Evolutionary conservation across 495 filamentous ascomycete species (phyloP).

Genomic region (Baudoinia panamericana): DNA sequence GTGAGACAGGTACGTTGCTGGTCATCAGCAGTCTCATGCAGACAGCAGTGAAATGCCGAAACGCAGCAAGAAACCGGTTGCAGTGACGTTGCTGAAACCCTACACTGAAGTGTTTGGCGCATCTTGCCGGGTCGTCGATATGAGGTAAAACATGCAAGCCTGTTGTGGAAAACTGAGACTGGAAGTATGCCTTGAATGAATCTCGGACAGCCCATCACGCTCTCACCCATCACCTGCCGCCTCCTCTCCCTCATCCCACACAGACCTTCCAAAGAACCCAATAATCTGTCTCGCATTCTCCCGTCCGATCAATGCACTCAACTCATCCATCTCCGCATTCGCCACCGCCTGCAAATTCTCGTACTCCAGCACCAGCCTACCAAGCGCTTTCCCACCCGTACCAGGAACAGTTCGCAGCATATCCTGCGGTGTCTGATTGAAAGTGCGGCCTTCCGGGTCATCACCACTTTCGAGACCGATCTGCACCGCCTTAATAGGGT

Average conservation of each 20-base stretch:
- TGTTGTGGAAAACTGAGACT: neutral
- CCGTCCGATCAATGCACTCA: slow-evolving; percentile 60
- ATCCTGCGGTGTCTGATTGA: slow-evolving; percentile 62
- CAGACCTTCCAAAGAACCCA: slow-evolving; percentile 73
- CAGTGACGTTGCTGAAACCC: too few species aligned
- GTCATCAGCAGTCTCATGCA: too few species aligned
- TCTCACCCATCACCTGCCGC: slow-evolving; percentile 17
- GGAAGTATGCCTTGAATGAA: too few species aligned
- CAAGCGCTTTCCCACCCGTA: slow-evolving; percentile 63
- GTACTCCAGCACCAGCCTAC: slow-evolving; percentile 54
- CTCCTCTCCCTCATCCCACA: slow-evolving; percentile 48
- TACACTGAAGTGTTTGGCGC: too few species aligned
- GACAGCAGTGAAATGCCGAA: too few species aligned
- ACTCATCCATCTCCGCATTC: slow-evolving; percentile 66
- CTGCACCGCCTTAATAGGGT: slow-evolving; percentile 74
- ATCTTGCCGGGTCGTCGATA: too few species aligned
- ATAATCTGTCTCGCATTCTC: slow-evolving; percentile 68
- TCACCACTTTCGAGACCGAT: slow-evolving; percentile 58
- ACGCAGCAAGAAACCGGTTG: too few species aligned
- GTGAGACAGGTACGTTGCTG: too few species aligned
- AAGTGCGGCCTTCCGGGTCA: slow-evolving; percentile 45
- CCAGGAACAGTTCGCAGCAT: slow-evolving; percentile 81
- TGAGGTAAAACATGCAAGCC: too few species aligned
- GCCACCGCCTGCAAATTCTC: slow-evolving; percentile 71
- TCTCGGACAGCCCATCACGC: too few species aligned